phyloP scores from a whole-genome alignment of 345 rosid genomes.

The Salix brachista region DNA sequence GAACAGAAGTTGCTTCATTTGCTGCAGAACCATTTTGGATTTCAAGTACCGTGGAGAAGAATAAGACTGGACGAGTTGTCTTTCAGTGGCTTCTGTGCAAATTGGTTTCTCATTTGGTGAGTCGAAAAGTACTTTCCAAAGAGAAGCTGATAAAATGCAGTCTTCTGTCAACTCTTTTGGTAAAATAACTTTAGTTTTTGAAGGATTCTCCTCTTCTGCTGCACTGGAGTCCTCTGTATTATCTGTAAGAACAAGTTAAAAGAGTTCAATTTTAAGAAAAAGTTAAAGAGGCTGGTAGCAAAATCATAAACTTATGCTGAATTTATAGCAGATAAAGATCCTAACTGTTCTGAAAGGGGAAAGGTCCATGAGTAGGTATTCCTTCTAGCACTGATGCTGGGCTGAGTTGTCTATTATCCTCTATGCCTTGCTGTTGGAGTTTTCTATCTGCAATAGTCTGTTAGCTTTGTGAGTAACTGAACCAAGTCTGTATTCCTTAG shows the following conservation, averaged over 20 bases:
- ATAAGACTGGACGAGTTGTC: conserved; percentile 17
- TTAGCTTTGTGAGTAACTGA: conserved; percentile 23
- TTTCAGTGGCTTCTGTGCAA: conserved; percentile 6
- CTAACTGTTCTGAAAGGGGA: conserved; percentile 12
- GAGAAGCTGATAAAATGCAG: conserved; percentile 32
- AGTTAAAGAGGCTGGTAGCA: neutral
- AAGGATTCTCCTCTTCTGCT: conserved; percentile 10
- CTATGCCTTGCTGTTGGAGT: conserved; percentile 10
- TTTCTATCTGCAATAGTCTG: conserved; percentile 34
- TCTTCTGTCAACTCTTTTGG: conserved; percentile 32
- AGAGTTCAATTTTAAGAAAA: neutral
- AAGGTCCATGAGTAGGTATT: conserved; percentile 13
- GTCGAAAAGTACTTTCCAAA: conserved; percentile 30
- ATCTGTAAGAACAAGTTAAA: neutral
- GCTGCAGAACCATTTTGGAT: conserved; percentile 36
- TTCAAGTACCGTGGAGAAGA: conserved; percentile 7
- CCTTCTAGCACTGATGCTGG: conserved; percentile 28
- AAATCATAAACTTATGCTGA: neutral
- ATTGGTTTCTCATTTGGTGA: conserved; percentile 17
- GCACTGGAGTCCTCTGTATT: conserved; percentile 1
- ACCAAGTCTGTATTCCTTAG: neutral
- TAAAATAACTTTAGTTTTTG: conserved; percentile 2
- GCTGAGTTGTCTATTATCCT: conserved; percentile 21
- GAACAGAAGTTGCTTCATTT: conserved; percentile 43
- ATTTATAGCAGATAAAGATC: neutral